Conservation (phyloP, 2,329 filamentous ascomycete genomes). For the Aureobasidium sp. region DNA sequence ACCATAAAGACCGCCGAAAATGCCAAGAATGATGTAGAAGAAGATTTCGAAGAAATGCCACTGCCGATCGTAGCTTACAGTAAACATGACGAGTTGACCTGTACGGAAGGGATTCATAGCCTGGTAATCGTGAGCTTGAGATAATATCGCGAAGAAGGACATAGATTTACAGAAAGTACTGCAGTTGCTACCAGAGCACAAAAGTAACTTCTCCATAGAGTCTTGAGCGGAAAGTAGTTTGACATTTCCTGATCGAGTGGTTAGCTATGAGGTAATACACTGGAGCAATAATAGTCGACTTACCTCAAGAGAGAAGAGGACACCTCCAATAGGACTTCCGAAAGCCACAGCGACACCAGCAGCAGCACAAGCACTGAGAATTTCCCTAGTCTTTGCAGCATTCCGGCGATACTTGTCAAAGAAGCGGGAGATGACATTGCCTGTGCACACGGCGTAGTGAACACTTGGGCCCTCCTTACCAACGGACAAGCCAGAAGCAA, state of each 20-base stretch:
- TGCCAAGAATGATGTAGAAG: slow-evolving; percentile 84
- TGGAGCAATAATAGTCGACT: background rate
- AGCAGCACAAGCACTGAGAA: slow-evolving; percentile 86
- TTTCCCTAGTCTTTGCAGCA: slow-evolving; percentile 89
- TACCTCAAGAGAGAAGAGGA: slow-evolving; percentile 82
- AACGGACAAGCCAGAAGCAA: slow-evolving; percentile 86
- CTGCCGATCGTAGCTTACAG: slow-evolving; percentile 86
- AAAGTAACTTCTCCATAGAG: slow-evolving; percentile 96
- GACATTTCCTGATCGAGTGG: slow-evolving; percentile 64
- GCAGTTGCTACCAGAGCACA: slow-evolving; percentile 92
- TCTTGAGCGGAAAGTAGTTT: slow-evolving; percentile 91
- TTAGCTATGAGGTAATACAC: slow-evolving; percentile 15
- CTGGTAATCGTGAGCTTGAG: slow-evolving; percentile 21
- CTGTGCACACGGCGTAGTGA: slow-evolving; percentile 97
- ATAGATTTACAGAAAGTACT: slow-evolving; percentile 57
- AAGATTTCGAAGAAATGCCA: slow-evolving; percentile 98
- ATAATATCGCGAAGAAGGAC: background rate
- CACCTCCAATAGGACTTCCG: slow-evolving; percentile 92
- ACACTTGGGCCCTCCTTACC: slow-evolving; percentile 97
- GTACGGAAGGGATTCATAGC: slow-evolving; percentile 98
- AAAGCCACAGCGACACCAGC: slow-evolving; percentile 95
- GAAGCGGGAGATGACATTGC: slow-evolving; percentile 87
- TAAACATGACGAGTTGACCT: slow-evolving; percentile 98
- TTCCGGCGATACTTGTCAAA: slow-evolving; percentile 90
- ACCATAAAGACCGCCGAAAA: slow-evolving; percentile 91